A percentile compares a stretch with the other conserved stretches of the same genome.
Conservation (phyloP, 345 rosid species). For the Salix purpurea region DNA sequence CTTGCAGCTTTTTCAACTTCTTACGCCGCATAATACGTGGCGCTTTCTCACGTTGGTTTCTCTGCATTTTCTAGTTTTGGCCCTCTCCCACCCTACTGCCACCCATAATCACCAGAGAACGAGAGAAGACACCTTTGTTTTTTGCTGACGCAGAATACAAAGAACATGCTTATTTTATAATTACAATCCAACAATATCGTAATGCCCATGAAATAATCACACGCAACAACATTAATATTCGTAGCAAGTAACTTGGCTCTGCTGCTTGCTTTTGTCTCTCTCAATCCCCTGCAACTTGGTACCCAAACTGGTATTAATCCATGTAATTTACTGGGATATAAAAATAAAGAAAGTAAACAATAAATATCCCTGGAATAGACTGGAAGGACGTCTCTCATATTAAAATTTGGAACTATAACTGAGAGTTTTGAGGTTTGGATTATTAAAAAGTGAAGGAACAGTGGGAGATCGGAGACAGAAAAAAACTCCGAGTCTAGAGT, state of each 20-base stretch:
- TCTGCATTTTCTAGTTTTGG: not conserved
- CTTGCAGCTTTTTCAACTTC: constrained; percentile 29
- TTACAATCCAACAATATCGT: not conserved
- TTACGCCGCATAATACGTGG: constrained; percentile 46
- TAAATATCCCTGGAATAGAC: not conserved
- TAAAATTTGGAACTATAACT: not conserved
- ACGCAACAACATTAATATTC: not conserved
- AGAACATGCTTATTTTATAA: not conserved
- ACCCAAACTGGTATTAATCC: not conserved
- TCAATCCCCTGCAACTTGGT: not conserved
- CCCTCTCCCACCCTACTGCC: not conserved
- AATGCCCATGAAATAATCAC: not conserved
- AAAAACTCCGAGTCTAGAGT: not conserved
- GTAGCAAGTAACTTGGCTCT: not conserved
- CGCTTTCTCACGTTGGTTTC: constrained; percentile 42
- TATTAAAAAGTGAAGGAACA: too few relatives aligned
- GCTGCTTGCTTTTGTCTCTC: not conserved
- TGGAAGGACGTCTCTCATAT: not conserved
- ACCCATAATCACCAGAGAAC: constrained; percentile 17
- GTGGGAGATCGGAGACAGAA: too few relatives aligned
- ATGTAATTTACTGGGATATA: not conserved
- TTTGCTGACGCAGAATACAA: not conserved
- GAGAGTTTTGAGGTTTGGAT: too few relatives aligned
- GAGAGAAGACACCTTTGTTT: not conserved
- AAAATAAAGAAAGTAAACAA: not conserved